These are phyloP conservation scores for Ammopiptanthus mongolicus DNA, from an alignment of 306 rosid species.

Conservation along the genomic window DNA sequence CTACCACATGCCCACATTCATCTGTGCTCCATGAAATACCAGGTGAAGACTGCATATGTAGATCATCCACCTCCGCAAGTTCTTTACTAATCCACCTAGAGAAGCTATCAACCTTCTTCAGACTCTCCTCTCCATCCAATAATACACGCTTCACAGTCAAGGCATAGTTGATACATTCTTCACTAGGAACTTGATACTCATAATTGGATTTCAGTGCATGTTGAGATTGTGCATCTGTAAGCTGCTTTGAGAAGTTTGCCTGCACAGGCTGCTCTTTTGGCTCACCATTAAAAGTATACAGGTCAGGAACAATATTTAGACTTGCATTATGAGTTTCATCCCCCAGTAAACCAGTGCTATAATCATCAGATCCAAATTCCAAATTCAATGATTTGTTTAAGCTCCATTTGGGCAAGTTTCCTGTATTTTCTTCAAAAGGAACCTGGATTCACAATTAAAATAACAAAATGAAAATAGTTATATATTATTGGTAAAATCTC, in stretches of 20 bases:
- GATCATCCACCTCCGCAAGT: constrained; percentile 72
- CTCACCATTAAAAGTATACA: constrained; percentile 27
- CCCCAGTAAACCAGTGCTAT: constrained; percentile 17
- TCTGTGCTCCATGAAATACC: constrained; percentile 74
- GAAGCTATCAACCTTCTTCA: constrained; percentile 90
- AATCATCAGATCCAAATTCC: constrained; percentile 42
- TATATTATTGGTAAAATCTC: constrained; percentile 1
- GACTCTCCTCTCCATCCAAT: constrained; percentile 53
- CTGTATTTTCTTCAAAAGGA: constrained; percentile 46
- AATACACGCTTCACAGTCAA: constrained; percentile 46
- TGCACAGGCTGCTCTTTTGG: constrained; percentile 34
- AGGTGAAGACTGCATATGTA: constrained; percentile 70
- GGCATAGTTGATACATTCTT: constrained; percentile 46
- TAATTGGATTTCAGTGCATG: constrained; percentile 26
- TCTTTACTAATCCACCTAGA: constrained; percentile 77
- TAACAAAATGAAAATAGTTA: constrained; percentile 17
- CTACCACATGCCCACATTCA: constrained; percentile 54
- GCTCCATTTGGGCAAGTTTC: constrained; percentile 37
- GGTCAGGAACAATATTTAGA: constrained; percentile 29
- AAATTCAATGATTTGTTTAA: constrained; percentile 39
- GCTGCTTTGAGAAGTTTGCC: constrained; percentile 33
- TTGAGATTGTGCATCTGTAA: constrained; percentile 37
- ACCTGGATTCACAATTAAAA: constrained; percentile 42
- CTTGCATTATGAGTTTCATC: constrained; percentile 20
- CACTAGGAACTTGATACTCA: constrained; percentile 35